Base-by-base conservation (phyloP, 2,329 filamentous ascomycete genomes). In the Rugonectria rugulosa region DNA sequence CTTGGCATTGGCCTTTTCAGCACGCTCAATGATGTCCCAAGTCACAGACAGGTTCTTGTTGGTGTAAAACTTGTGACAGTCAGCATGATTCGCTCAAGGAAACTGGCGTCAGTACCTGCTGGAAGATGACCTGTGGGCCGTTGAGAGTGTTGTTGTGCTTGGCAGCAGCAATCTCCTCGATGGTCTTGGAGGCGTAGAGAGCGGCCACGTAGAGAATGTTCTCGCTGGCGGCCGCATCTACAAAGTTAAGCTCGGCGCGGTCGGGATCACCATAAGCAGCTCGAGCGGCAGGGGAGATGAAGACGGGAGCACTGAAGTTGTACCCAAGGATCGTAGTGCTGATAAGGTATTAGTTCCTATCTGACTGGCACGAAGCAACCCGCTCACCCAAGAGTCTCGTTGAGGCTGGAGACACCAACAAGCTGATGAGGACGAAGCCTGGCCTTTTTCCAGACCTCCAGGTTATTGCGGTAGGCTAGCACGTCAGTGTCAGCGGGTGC, bases 301-400 rank as follows among this genome's bases (percentile, higher is more conserved):
- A 81, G 67, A 82, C 74, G 1, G 80, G 79, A 7, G 76, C 74
- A 10, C 73, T 75, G 53, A 80, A 78, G 62, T 79, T 79, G 62
- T 79, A 67, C 7, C 79, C 79, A 14, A 80, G 65, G 19, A 81
- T 73, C n/a, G 68, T 75, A 2, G 76, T 78, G 5, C 73, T 70
- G n/a, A 15, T 37, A 2, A 1, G 11, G 17, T 12, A 6, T 20
- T 32, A 34, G 12, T 27, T 43, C 10, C 20, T n/a, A n/a, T n/a
- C n/a, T n/a, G n/a, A n/a, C n/a, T n/a, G n/a, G n/a, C n/a, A n/a
- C n/a, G n/a, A n/a, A n/a, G n/a, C n/a, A n/a, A n/a, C n/a, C n/a
- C n/a, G n/a, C 68, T 31, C 50, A 72, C 69, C 59, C 59, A 10
- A 76, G 56, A 2, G 72, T 73, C 48, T 70, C 62, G 31, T 75